Evolutionary conservation across 2,329 filamentous ascomycete genomes (phyloP), one percentile per base, ranked within the genome.

Genomic region (Paecilomyces fulvus): DNA sequence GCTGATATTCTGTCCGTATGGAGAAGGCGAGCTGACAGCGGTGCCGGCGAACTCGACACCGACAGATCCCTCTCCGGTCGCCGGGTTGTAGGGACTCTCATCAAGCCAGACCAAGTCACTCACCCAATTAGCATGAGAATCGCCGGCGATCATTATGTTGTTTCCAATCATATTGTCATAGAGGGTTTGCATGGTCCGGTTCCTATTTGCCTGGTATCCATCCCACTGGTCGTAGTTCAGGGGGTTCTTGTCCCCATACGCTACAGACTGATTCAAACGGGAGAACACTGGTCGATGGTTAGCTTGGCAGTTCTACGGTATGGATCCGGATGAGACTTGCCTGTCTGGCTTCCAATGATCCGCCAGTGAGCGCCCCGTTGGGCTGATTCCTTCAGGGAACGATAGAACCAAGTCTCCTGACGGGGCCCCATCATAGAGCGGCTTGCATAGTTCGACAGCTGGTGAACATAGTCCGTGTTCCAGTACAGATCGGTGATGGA

Each of bases 331-430:
- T 57, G 59, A 6, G 56, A 70, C 30, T 58, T 61, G 20, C 60
- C 73, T 48, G 87, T 83, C 67, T 90, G 87, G 25, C 84, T 87
- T 9, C 87, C 87, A 49, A 91, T 79, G 17, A 91, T 68, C 46
- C 87, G 78, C 88, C 88, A 91, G 0, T 80, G 79, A 0, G 87
- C 84, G 23, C 83, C 84, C n/a, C 87, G 80, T 14, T 81, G 64
- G n/a, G 80, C 76, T 0, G 84, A 86, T 52, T 79, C 68, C 4
- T 77, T 77, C 7, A 89, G 73, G 48, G 78, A 73, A 50, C 78
- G 77, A 67, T 87, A 88, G 71, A 89, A 86, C 88, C 88, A 91
- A 62, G 83, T 81, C 69, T 91, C 88, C 67, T 91, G 88, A 10
- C 81, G 80, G 1, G 79, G 76, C 2, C 88, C 88, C 86, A 91